Evolutionary conservation across 768 basidiomycete species (phyloP), one percentile per base, ranked within the genome.

Genomic region (Mycena belliarum): DNA sequence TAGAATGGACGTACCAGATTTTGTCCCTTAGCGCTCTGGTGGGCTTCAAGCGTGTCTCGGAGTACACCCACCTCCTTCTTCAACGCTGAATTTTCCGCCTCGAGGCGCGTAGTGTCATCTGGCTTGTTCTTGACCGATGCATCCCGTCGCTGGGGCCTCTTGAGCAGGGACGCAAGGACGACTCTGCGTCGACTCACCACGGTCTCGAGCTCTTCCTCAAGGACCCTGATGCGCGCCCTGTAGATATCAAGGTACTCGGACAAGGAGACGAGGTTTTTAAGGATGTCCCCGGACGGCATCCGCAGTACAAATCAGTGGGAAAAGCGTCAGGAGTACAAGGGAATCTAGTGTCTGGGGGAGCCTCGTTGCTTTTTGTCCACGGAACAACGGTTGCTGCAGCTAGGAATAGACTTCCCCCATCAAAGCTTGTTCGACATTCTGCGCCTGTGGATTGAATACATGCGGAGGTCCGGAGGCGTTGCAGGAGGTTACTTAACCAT

Each of bases 201-300:
- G 6, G 9, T 23, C 0, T 28, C 37, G 16, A 57, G 56, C 49
- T 51, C 56, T 7, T 47, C 29, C 26, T 57, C 49, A 1, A 57
- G 44, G 12, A 28, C 16, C 6, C 18, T 12, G 1, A 57, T 44
- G 14, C 56, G 56, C 0, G 16, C 16, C 0, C 26, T 35, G 2
- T 49, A 57, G n/a, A 45, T 35, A 1, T 57, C 32, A 7, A 57
- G 14, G 37, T 57, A 57, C n/a, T 50, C 23, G 1, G 49, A 49
- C 1, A 57, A 40, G 21, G 38, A 57, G 0, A 24, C 16, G 3
- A 57, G 35, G 23, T 57, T 51, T 3, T 56, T 29, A 7, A 56
- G 47, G 16, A 55, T 21, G 25, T 9, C 49, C n/a, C 41, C 50
- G 20, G 47, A 24, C 6, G 29, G 33, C 47, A 49, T 49, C 23